Evolutionary conservation across 2,329 filamentous ascomycete species (phyloP), one percentile per base, ranked within the genome.

Genomic region (Fusarium annulatum): DNA sequence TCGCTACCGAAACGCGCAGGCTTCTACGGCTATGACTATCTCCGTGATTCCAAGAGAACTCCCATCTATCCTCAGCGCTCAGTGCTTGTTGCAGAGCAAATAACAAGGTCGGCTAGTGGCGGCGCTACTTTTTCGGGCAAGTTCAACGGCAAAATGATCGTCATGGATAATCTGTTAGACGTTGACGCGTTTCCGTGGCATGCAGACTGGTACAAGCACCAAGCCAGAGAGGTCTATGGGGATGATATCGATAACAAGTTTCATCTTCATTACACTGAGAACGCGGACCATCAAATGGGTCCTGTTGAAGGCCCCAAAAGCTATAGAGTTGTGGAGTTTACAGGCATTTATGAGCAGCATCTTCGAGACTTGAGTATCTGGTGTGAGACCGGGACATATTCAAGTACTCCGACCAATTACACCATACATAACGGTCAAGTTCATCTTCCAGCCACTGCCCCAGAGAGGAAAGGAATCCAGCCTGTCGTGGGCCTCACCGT

Each of bases 1-100:
- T 34, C 48, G 3, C 16, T 34, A 0, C 30, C 30, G 2, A 23
- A 19, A 0, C 5, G 21, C 8, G 0, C 3, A 2, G 48, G 11
- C 0, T 15, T 34, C 0, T 51, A 51, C 6, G 30, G 48, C 6
- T 51, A 51, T 1, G 30, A 23, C 16, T 19, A 34, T 23, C 21
- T 51, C 5, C 8, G 16, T 7, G 8, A 23, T 1, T 34, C 1
- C 0, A 3, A 10, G 0, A 5, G 48, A 9, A 4, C 3, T 9
- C 21, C 30, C 0, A 23, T 23, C 3, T 34, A 51, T 23, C 21
- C 48, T 2, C 48, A 51, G 30, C 48, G 48, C 0, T 2, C 48
- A 2, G 16, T 34, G 0, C 48, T 7, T 0, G 21, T 34, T 2
- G n/a, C 48, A 1, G 48, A 51, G 5, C 30, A 51, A 8, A 19